Conservation (phyloP, 2,329 filamentous ascomycete species). For the Colletotrichum sp. region DNA sequence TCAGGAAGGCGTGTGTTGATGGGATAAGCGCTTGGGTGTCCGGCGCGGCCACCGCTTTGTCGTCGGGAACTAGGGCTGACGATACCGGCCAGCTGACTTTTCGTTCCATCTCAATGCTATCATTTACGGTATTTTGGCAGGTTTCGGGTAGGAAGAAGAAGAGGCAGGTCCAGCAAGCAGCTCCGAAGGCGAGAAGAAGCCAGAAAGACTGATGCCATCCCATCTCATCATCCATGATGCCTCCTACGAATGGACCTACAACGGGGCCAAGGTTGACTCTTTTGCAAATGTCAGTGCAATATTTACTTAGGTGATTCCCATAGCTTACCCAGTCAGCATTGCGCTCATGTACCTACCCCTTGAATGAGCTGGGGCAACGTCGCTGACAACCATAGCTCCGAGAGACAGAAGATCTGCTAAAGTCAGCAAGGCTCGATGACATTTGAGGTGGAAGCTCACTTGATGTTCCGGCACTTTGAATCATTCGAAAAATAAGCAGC, state of each 20-base stretch:
- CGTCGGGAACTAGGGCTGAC: not conserved
- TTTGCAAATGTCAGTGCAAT: not conserved
- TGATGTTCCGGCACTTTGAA: not conserved
- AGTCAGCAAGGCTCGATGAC: not conserved
- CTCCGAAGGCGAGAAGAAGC: not conserved
- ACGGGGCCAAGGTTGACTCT: not conserved
- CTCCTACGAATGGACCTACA: not conserved
- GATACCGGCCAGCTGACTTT: not conserved
- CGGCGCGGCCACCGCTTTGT: not conserved
- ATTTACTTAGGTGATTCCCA: not conserved
- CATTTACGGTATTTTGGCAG: constrained; percentile 16
- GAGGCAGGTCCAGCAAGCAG: constrained; percentile 1
- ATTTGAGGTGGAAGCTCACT: not conserved
- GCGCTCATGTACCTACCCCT: not conserved
- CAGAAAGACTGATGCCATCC: not conserved
- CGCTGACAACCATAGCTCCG: not conserved
- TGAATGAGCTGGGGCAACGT: not conserved
- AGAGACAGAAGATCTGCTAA: not conserved
- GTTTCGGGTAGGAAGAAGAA: constrained; percentile 31
- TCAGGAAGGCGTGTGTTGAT: not conserved
- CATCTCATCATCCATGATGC: not conserved
- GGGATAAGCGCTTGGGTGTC: not conserved
- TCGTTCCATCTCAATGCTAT: not conserved
- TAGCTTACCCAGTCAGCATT: not conserved
- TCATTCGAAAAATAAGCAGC: not conserved